Evolutionary conservation across 2,329 filamentous ascomycete genomes (phyloP), one percentile per base, ranked within the genome.

Genomic region (Pseudocercospora vitis): DNA sequence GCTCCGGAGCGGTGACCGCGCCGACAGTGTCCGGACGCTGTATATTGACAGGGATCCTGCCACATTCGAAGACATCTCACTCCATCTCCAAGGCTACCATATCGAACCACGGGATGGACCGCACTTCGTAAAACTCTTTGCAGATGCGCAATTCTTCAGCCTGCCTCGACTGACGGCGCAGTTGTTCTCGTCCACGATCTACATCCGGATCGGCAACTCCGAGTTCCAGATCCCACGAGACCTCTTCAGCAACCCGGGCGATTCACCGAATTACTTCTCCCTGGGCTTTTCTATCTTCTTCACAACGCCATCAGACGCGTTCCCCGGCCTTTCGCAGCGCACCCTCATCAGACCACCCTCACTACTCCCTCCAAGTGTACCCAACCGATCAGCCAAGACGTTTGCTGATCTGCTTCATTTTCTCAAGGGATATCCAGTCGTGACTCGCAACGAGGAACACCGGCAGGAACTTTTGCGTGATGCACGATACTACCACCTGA

Each of bases 211-310:
- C 64, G 92, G 92, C 55, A 84, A 89, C 62, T 83, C 82, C 53
- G 85, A 94, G 64, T 97, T 97, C 72, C 87, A 91, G 68, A 91
- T 97, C 60, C 88, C 91, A 1, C 87, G 91, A 58, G 89, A 95
- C 63, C 79, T 95, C 57, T 95, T 97, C 71, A 86, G 82, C 24
- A 81, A 83, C 29, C 89, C 91, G 0, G 92, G 91, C 21, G 91
- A 97, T 73, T 86, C 84, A n/a, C 91, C 91, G 9, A 97, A 97
- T 71, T 97, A 91, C 78, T 97, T 97, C 77, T 87, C 90, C 0
- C 81, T 96, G 3, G 91, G 91, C 55, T 96, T 95, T 67, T 87
- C 85, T 31, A 82, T 89, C 63, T 95, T 95, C 78, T 95, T 96
- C 75, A 86, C 85, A 12, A 84, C 83, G 2, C 88, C 88, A 0